Percentiles rank a stretch among this genome's conserved stretches.
Evolutionary conservation across 2,329 filamentous ascomycete species (phyloP).

Genomic region (Fusarium decemcellulare): DNA sequence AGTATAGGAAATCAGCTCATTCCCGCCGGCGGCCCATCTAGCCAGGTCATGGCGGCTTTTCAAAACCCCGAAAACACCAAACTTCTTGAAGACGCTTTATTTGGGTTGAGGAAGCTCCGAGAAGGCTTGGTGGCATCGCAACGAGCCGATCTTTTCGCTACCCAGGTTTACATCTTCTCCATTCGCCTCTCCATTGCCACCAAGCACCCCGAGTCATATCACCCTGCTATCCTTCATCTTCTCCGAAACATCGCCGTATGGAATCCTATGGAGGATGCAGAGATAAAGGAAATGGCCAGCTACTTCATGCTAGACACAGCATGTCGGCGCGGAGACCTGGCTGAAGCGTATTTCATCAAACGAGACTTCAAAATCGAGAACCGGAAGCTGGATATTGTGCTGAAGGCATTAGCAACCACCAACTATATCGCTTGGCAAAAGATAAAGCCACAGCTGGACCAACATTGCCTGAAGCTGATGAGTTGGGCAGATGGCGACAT

Average conservation of each 20-base stretch:
- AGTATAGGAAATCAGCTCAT: conserved; percentile 25
- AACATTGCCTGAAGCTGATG: conserved; percentile 83
- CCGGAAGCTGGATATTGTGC: conserved; percentile 75
- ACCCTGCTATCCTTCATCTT: conserved; percentile 86
- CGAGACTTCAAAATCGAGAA: conserved; percentile 74
- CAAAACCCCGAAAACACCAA: conserved; percentile 61
- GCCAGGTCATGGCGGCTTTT: conserved; percentile 32
- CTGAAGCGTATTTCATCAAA: conserved; percentile 79
- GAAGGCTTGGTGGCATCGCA: conserved; percentile 88
- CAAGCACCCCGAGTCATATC: conserved; percentile 88
- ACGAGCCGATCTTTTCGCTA: conserved; percentile 84
- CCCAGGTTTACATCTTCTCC: conserved; percentile 93
- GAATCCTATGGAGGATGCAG: conserved; percentile 77
- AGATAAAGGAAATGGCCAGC: conserved; percentile 83
- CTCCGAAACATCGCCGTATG: conserved; percentile 78
- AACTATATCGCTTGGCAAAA: conserved; percentile 87
- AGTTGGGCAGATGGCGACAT: conserved; percentile 85
- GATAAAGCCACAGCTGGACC: conserved; percentile 80
- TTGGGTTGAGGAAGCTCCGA: conserved; percentile 90
- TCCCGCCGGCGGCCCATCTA: conserved; percentile 28
- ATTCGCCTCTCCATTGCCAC: conserved; percentile 87
- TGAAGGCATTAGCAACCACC: conserved; percentile 81
- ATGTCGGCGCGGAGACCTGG: conserved; percentile 83
- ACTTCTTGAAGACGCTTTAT: conserved; percentile 81
- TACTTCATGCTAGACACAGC: conserved; percentile 91